Percentiles rank a stretch among this genome's conserved stretches.
Evolutionary conservation across 208 protist species (phyloP).

Genomic region (Crithidia fasciculata): DNA sequence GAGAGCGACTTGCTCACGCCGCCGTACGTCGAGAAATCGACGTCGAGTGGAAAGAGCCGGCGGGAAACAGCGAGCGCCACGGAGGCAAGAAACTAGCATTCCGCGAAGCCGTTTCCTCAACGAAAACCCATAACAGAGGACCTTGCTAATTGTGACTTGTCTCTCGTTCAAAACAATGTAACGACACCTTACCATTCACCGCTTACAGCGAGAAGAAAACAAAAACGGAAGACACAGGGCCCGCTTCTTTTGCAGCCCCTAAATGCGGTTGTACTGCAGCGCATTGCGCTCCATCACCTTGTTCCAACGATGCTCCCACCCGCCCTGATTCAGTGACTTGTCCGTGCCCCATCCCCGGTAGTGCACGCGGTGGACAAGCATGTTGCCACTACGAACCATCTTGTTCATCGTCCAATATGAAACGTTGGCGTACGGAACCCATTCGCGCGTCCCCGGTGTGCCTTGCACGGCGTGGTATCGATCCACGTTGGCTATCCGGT

Average conservation of each 20-base stretch:
- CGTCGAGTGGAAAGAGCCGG: too few species aligned
- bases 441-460: slow-evolving; percentile 82
- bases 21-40: too few species aligned
- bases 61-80: too few species aligned
- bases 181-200: neutral
- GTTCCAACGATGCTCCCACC: slow-evolving; percentile 92
- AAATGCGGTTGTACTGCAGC: slow-evolving; percentile 87
- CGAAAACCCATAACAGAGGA: too few species aligned
- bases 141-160: too few species aligned
- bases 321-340: slow-evolving; percentile 76
- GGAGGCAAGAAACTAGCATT: too few species aligned
- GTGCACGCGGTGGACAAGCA: slow-evolving; percentile 90
- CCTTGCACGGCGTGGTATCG: slow-evolving; percentile 84
- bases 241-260: neutral
- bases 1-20: too few species aligned
- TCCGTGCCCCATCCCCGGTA: slow-evolving; percentile 88
- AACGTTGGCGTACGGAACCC: slow-evolving; percentile 90
- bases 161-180: neutral
- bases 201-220: neutral
- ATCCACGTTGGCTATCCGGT: slow-evolving; percentile 87
- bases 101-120: too few species aligned
- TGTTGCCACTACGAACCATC: slow-evolving; percentile 82
- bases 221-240: neutral
- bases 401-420: slow-evolving; percentile 93
- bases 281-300: slow-evolving; percentile 90